A percentile compares a stretch with the other conserved stretches of the same genome.
These are phyloP conservation scores for Lachnellula cervina DNA, from an alignment of 2,329 filamentous ascomycete species.

Conservation along the genomic window DNA sequence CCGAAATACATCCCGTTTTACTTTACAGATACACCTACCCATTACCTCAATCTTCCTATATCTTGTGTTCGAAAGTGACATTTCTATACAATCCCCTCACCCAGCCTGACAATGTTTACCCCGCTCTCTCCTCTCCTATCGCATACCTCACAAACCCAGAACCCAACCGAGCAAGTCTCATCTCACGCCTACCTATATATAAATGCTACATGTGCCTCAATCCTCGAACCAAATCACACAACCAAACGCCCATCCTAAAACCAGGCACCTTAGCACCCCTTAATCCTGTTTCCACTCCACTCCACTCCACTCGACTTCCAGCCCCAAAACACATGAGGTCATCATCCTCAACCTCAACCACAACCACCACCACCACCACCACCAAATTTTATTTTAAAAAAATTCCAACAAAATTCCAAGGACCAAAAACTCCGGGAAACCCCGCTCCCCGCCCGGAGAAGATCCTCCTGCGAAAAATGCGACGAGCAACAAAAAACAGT, in stretches of 20 bases:
- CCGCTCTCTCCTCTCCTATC: too few species aligned
- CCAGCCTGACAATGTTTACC: not conserved
- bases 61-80: not conserved
- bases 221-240: not conserved
- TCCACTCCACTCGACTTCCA: too few species aligned
- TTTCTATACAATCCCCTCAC: not conserved
- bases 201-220: not conserved
- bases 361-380: too few species aligned
- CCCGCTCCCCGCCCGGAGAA: not conserved
- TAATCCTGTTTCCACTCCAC: not conserved
- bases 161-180: not conserved
- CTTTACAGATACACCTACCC: not conserved
- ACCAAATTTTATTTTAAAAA: too few species aligned
- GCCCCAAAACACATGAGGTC: not conserved
- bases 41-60: not conserved
- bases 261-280: too few species aligned
- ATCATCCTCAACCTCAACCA: too few species aligned
- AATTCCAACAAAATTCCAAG: too few species aligned
- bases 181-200: not conserved
- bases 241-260: not conserved
- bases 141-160: not conserved
- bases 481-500: not conserved
- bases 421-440: not conserved
- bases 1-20: conserved; percentile 1
- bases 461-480: not conserved